Conservation (phyloP, 208 protist species). For the Leishmania aethiopica region DNA sequence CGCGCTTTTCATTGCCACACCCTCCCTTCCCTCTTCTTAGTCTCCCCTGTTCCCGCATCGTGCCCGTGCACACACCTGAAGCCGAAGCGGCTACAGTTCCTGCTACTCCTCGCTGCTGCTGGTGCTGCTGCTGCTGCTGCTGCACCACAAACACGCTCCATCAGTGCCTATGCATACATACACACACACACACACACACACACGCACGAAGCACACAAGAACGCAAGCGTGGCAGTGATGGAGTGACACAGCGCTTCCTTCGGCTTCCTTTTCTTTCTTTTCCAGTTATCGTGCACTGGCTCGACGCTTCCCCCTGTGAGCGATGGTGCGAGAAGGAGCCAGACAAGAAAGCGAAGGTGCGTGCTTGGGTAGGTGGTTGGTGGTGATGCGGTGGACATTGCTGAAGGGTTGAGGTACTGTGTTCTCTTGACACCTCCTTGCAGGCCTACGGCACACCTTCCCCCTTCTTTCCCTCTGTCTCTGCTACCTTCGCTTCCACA, state of each 20-base stretch:
- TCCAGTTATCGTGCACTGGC: neutral
- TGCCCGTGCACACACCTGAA: neutral
- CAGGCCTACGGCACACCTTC: neutral
- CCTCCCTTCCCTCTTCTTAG: neutral
- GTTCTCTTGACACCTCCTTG: neutral
- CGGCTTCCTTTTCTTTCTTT: neutral
- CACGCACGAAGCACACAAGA: conserved; percentile 2
- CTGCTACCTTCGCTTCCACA: no score
- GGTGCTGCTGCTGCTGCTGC: neutral
- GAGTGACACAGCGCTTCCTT: neutral
- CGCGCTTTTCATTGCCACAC: neutral
- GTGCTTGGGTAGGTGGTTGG: neutral
- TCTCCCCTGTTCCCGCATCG: neutral
- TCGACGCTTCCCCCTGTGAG: neutral
- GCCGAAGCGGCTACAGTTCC: neutral
- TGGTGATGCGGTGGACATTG: neutral
- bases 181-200: conserved; percentile 8
- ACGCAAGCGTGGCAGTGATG: neutral
- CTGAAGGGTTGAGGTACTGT: neutral
- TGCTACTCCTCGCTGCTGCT: neutral
- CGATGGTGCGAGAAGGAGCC: neutral
- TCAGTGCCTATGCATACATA: neutral
- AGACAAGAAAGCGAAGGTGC: neutral
- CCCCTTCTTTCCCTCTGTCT: neutral
- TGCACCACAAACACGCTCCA: neutral